phyloP scores from a whole-genome alignment of 2,329 filamentous ascomycete species.

The Diaporthe australafricana region DNA sequence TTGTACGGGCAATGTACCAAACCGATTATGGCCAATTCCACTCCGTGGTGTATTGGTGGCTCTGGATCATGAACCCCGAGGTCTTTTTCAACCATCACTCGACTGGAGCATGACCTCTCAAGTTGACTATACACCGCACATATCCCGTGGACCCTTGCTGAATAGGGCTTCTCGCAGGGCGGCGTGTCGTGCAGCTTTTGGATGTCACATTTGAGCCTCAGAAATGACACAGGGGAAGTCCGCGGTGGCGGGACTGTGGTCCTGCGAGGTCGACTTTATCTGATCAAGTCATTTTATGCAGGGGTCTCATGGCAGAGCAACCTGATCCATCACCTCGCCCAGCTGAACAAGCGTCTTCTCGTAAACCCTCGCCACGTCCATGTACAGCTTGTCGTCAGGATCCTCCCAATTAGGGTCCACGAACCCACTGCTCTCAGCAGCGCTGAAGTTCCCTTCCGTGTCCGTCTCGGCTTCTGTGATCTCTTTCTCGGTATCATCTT shows the following conservation, averaged over 20 bases:
- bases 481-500: slow-evolving; percentile 39
- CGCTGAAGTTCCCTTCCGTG: slow-evolving; percentile 44
- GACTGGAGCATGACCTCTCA: background rate
- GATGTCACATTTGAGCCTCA: too few species aligned
- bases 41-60: background rate
- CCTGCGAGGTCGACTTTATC: background rate
- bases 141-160: background rate
- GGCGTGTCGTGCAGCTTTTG: too few species aligned
- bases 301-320: slow-evolving; percentile 13
- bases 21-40: too few species aligned
- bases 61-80: background rate
- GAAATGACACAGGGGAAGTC: background rate
- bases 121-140: too few species aligned
- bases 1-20: too few species aligned
- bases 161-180: too few species aligned
- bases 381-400: slow-evolving; percentile 60
- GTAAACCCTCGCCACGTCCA: slow-evolving; percentile 82
- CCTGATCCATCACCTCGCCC: slow-evolving; percentile 72
- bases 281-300: background rate
- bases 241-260: background rate
- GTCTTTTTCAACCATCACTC: background rate
- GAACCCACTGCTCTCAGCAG: slow-evolving; percentile 27
- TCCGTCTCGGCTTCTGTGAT: slow-evolving; percentile 43
- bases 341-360: slow-evolving; percentile 82
- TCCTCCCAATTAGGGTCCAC: slow-evolving; percentile 50